Evolutionary conservation across 2,329 filamentous ascomycete genomes (phyloP).

Genomic region (Apiospora hydei): DNA sequence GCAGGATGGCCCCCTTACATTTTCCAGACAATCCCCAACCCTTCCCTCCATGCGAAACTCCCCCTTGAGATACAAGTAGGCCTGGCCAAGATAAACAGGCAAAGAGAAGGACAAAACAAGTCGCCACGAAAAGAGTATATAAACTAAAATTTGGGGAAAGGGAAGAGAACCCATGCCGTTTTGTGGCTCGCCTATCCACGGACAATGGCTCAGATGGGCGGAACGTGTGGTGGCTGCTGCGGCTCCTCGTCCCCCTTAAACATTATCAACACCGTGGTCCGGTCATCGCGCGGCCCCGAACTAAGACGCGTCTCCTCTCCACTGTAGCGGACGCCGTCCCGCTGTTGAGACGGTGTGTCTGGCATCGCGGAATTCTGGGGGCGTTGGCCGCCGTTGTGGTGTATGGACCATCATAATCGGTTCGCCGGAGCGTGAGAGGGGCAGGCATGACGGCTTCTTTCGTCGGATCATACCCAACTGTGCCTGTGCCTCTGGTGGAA

Average conservation of each 20-base stretch:
- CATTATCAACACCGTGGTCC: slow-evolving; percentile 36
- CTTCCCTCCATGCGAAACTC: not conserved
- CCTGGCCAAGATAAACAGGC: not conserved
- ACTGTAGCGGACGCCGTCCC: slow-evolving; percentile 26
- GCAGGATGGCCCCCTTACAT: not conserved
- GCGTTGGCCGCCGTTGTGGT: not conserved
- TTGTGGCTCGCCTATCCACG: not conserved
- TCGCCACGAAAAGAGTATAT: not conserved
- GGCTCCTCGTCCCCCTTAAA: slow-evolving; percentile 30
- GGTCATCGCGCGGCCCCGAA: slow-evolving; percentile 27
- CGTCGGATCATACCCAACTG: not conserved
- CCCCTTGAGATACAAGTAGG: not conserved
- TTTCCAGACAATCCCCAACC: not conserved
- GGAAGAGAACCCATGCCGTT: not conserved
- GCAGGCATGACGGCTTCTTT: not conserved
- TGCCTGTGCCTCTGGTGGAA: not conserved
- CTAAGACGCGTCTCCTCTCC: slow-evolving; percentile 22
- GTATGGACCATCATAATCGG: not conserved
- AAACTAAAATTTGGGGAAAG: not conserved
- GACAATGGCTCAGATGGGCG: not conserved
- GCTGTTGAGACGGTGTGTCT: slow-evolving; percentile 18
- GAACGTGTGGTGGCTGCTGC: not conserved
- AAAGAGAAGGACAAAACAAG: not conserved
- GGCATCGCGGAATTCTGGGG: not conserved
- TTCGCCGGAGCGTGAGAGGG: not conserved